Percentiles rank a stretch among this genome's conserved stretches.
Conservation (phyloP, 257 asterid species). For the Plectranthus barbatus region DNA sequence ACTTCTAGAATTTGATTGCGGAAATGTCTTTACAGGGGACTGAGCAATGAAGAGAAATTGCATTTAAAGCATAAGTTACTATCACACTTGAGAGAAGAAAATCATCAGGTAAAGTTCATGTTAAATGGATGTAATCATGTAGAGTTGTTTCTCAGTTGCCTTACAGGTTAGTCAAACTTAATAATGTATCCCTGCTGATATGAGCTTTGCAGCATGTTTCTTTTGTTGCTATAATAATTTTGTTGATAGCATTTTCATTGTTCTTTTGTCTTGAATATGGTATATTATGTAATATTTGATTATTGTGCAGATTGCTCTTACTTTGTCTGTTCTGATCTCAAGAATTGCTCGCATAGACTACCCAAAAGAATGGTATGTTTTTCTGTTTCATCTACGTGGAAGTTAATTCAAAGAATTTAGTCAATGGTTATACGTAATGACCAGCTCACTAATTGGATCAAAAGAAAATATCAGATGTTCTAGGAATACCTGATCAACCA, state of each 20-base stretch:
- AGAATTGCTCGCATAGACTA: conserved; percentile 96
- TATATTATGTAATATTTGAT: conserved; percentile 8
- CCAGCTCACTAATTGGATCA: background rate
- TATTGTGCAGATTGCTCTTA: conserved; percentile 68
- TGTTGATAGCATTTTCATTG: background rate
- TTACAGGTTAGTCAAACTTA: conserved; percentile 7
- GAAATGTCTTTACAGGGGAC: conserved; percentile 49
- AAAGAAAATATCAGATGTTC: background rate
- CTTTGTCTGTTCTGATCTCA: conserved; percentile 83
- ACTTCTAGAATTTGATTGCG: conserved; percentile 19
- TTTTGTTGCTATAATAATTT: conserved; percentile 7
- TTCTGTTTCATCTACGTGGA: conserved; percentile 1
- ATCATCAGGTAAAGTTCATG: conserved; percentile 78
- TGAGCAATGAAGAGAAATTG: conserved; percentile 78
- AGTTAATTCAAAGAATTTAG: background rate
- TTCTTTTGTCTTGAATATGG: background rate
- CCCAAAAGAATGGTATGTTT: conserved; percentile 87
- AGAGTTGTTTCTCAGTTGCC: too few relatives aligned
- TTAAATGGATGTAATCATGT: conserved; percentile 5
- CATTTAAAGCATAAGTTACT: conserved; percentile 75
- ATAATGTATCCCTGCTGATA: conserved; percentile 3
- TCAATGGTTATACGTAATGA: background rate
- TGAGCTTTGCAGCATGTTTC: background rate
- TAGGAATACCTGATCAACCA: background rate
- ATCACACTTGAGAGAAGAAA: conserved; percentile 87